These are phyloP conservation scores for Kwoniella heveanensis DNA, from an alignment of 768 basidiomycete species.

Conservation along the genomic window DNA sequence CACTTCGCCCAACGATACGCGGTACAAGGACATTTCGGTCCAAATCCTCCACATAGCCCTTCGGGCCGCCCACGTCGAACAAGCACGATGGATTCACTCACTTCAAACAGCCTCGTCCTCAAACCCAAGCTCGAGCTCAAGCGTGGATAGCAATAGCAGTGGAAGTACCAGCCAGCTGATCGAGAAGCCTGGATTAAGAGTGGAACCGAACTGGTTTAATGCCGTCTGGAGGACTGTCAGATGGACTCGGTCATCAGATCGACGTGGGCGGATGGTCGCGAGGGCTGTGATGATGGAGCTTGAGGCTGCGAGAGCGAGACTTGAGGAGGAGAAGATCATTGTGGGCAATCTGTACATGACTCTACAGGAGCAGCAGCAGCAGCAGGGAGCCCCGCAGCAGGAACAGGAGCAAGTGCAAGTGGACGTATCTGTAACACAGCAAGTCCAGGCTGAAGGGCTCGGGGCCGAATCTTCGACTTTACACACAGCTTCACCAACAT, in stretches of 20 bases:
- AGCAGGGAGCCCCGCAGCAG: not conserved
- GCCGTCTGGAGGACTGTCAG: conserved; percentile 19
- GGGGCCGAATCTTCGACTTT: too few relatives aligned
- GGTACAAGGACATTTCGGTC: conserved; percentile 19
- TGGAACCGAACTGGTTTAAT: conserved; percentile 19
- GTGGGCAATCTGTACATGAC: not conserved
- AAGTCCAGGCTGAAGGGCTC: too few relatives aligned
- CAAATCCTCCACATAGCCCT: conserved; percentile 18
- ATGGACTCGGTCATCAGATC: conserved; percentile 2
- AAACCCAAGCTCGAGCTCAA: too few relatives aligned
- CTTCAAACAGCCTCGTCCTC: not conserved
- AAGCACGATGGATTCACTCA: conserved; percentile 7
- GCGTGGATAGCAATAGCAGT: too few relatives aligned
- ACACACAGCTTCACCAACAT: too few relatives aligned
- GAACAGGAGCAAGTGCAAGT: too few relatives aligned
- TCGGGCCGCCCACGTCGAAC: conserved; percentile 18
- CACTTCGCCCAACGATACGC: conserved; percentile 15
- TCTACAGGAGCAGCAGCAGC: not conserved
- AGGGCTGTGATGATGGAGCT: conserved; percentile 6
- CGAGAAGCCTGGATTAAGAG: conserved; percentile 8
- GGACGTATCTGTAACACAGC: too few relatives aligned
- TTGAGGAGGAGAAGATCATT: conserved; percentile 11
- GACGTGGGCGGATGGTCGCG: conserved; percentile 3
- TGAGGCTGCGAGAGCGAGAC: conserved; percentile 3
- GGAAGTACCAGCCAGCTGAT: not conserved